Evolutionary conservation across 202 grass and related monocot genomes (phyloP), one percentile per base, ranked within the genome.

Genomic region (Panicum virgatum): DNA sequence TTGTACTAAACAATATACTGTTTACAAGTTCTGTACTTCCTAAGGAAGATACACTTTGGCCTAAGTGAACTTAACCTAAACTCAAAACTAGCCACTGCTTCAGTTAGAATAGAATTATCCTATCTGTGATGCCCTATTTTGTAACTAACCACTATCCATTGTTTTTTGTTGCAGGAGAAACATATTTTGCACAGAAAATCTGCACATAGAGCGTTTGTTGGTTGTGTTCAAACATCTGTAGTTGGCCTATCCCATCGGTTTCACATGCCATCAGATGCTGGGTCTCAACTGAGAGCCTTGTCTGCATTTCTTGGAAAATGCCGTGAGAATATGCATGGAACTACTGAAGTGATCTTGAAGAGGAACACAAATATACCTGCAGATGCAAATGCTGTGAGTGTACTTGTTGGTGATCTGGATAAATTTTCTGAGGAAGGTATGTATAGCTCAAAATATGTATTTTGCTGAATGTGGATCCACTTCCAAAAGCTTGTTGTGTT

Each of bases 311-410:
- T n/a, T n/a, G n/a, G n/a, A n/a, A n/a, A n/a, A n/a, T n/a, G n/a
- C n/a, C n/a, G n/a, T n/a, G n/a, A n/a, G 83, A 94, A 94, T 81
- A 75, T 86, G 69, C 77, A 78, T 74, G 91, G 85, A 85, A 89
- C 87, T 61, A 75, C 80, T 45, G 94, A 97, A 92, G 94, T 94
- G 58, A 82, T 97, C 14, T 86, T 97, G 85, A n/a, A n/a, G n/a
- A 87, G 94, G 73, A 94, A 75, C 78, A 80, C 73, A 53, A 92
- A 92, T 78, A 87, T 97, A 92, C 77, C 83, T 76, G 94, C 89
- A 79, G 94, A 97, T 94, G 89, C 87, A 88, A 97, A 97, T 75
- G 89, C 89, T 78, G 87, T 97, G 32, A 97, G 94, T 66, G 80
- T 94, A 39, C 82, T 90, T 87, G 82, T 97, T 69, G 86, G 81